Evolutionary conservation across 257 asterid genomes (phyloP).

Genomic region (Nicotiana knightiana): DNA sequence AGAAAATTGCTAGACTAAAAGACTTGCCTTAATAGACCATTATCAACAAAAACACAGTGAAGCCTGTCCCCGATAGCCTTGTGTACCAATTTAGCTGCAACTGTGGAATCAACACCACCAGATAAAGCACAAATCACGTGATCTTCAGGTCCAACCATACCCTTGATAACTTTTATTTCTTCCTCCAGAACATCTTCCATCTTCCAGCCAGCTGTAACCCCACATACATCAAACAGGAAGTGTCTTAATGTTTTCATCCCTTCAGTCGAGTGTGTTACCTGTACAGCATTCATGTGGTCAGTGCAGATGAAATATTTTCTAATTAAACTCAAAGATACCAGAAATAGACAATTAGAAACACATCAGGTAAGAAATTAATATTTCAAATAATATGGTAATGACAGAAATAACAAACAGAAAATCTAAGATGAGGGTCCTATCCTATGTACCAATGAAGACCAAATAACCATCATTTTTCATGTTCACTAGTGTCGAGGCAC

Average conservation of each 20-base stretch:
- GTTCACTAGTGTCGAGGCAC: not conserved
- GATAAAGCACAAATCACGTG: constrained; percentile 95
- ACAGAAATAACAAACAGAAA: not conserved
- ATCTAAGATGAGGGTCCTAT: not conserved
- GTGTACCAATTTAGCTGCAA: constrained; percentile 94
- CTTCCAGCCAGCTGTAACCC: constrained; percentile 70
- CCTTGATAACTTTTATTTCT: constrained; percentile 57
- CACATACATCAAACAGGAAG: constrained; percentile 78
- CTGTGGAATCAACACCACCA: constrained; percentile 97
- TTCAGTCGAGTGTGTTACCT: constrained; percentile 93
- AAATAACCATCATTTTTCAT: not conserved
- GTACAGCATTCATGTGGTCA: constrained; percentile 11
- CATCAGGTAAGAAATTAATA: not conserved
- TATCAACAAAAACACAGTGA: constrained; percentile 92
- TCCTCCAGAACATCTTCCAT: constrained; percentile 91
- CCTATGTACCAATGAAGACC: not conserved
- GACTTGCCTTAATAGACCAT: constrained; percentile 77
- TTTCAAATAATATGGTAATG: not conserved
- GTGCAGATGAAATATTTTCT: not conserved
- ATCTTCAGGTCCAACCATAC: constrained; percentile 62
- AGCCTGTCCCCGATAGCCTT: constrained; percentile 95
- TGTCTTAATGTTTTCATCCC: constrained; percentile 82
- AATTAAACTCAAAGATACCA: constrained; percentile 10
- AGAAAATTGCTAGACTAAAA: not conserved
- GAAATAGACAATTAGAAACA: not conserved